Evolutionary conservation across 805 yeast genomes (phyloP).

Genomic region (Ogataea naganishii): DNA sequence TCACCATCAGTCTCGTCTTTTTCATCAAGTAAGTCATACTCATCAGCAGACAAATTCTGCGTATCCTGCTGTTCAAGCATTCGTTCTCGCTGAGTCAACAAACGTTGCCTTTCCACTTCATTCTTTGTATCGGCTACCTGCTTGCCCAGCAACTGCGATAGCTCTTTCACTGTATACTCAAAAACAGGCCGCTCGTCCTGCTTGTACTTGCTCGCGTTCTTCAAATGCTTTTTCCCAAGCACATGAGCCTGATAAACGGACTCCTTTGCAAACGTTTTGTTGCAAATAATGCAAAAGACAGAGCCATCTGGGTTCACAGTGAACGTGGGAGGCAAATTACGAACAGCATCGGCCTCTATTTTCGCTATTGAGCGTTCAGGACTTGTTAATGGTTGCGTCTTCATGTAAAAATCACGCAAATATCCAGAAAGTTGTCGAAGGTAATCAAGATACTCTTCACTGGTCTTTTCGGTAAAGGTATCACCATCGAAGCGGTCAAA

Average conservation of each 20-base stretch:
- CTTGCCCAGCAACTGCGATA: constrained; percentile 29
- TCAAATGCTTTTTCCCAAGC: constrained; percentile 65
- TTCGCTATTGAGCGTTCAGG: constrained; percentile 22
- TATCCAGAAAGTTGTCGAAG: constrained; percentile 39
- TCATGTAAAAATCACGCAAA: constrained; percentile 35
- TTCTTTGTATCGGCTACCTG: constrained; percentile 41
- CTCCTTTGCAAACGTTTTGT: constrained; percentile 50
- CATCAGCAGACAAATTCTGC: constrained; percentile 21
- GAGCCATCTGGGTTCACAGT: constrained; percentile 16
- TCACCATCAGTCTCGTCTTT: constrained; percentile 15
- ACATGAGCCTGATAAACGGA: constrained; percentile 66
- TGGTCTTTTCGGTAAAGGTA: constrained; percentile 17
- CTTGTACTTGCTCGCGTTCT: constrained; percentile 25
- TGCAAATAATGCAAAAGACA: constrained; percentile 56
- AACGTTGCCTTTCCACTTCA: constrained; percentile 56
- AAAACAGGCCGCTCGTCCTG: constrained; percentile 2
- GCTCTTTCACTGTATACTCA: constrained; percentile 30
- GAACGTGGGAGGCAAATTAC: constrained; percentile 13
- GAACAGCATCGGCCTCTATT: constrained; percentile 14
- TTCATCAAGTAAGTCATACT: constrained; percentile 19
- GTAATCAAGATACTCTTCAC: constrained; percentile 34
- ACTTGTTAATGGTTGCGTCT: constrained; percentile 40
- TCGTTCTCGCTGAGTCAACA: constrained; percentile 66
- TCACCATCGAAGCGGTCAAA: constrained; percentile 32
- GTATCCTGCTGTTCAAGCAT: constrained; percentile 40